A percentile compares a stretch with the other conserved stretches of the same genome.
These are phyloP conservation scores for Reutealis trisperma DNA, from an alignment of 345 rosid species.

Conservation along the genomic window DNA sequence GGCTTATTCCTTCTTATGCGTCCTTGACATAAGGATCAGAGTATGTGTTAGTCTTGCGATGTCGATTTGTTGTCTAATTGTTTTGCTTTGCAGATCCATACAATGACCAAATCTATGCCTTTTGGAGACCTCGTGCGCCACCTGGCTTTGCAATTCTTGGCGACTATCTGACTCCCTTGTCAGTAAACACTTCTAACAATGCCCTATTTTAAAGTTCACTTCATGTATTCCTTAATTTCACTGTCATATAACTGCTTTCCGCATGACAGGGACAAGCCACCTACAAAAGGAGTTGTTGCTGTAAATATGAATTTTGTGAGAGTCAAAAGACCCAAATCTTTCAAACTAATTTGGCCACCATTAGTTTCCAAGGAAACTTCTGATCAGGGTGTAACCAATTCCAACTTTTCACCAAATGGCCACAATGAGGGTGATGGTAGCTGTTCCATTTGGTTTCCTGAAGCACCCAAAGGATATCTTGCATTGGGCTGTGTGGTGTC, in stretches of 20 bases:
- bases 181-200: slow-evolving; percentile 33
- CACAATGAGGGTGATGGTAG: slow-evolving; percentile 30
- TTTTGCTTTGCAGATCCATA: slow-evolving; percentile 53
- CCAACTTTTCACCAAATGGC: slow-evolving; percentile 21
- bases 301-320: slow-evolving; percentile 76
- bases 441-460: slow-evolving; percentile 93
- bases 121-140: slow-evolving; percentile 95
- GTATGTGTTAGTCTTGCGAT: slow-evolving; percentile 14
- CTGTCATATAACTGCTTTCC: slow-evolving; percentile 22
- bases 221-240: neutral
- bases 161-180: slow-evolving; percentile 91
- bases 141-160: slow-evolving; percentile 97
- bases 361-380: slow-evolving; percentile 41
- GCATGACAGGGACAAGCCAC: slow-evolving; percentile 91
- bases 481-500: slow-evolving; percentile 88
- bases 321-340: slow-evolving; percentile 80
- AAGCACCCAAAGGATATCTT: slow-evolving; percentile 87
- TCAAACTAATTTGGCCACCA: slow-evolving; percentile 74
- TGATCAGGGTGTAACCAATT: slow-evolving; percentile 28
- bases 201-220: slow-evolving; percentile 18
- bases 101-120: slow-evolving; percentile 64
- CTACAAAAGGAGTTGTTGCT: slow-evolving; percentile 88
- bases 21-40: neutral
- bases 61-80: slow-evolving; percentile 25
- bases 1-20: slow-evolving; percentile 9